These are phyloP conservation scores for Meira miltonrushii DNA, from an alignment of 1,284 basidiomycete genomes.

Conservation along the genomic window DNA sequence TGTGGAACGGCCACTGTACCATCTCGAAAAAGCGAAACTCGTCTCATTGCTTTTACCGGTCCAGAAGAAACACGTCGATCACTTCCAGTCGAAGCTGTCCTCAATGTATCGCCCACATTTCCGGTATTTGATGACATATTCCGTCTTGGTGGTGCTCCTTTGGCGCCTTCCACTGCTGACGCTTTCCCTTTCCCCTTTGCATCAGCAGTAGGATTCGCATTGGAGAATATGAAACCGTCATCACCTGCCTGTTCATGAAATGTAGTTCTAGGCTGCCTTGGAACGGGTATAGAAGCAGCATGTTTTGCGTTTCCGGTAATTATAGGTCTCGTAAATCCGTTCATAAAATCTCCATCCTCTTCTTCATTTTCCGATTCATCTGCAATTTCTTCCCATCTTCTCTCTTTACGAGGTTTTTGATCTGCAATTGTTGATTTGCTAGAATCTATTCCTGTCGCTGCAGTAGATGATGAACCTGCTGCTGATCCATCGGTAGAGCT, in stretches of 20 bases:
- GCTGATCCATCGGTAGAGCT: too few species aligned
- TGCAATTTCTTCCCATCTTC: neutral
- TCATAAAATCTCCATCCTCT: neutral
- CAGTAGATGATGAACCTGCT: too few species aligned
- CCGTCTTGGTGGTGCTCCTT: neutral
- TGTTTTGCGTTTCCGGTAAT: neutral
- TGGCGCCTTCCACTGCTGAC: neutral
- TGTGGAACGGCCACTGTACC: constrained; percentile 5
- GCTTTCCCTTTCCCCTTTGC: neutral
- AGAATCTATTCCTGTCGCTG: too few species aligned
- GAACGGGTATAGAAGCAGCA: neutral
- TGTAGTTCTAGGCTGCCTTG: neutral
- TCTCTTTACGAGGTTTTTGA: neutral
- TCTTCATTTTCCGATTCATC: neutral
- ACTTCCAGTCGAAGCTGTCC: neutral
- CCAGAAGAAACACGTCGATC: neutral
- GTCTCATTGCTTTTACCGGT: neutral
- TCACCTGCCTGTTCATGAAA: constrained; percentile 2
- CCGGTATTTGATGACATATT: too few species aligned
- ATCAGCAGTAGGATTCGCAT: neutral
- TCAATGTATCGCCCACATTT: neutral
- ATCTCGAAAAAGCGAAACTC: constrained; percentile 3
- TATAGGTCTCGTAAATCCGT: too few species aligned
- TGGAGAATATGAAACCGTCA: neutral
- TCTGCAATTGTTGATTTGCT: too few species aligned